Evolutionary conservation across 345 rosid genomes (phyloP), one percentile per base, ranked within the genome.

Genomic region (Populus euphratica): DNA sequence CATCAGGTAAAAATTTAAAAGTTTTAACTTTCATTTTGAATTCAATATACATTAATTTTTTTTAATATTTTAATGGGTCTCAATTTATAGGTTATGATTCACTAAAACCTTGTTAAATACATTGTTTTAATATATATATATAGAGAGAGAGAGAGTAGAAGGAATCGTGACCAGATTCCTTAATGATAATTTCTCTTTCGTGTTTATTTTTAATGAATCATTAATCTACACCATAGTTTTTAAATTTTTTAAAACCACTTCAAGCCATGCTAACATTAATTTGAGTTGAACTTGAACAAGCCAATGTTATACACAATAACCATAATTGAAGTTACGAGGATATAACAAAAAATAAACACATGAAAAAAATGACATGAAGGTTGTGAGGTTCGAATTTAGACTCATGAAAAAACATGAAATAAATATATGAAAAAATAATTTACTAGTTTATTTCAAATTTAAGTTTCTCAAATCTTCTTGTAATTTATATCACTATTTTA

Each of bases 301-400:
- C 17, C 25, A 50, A 38, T 17, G 4, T 33, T 33, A 33, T 50
- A 21, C 61, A 7, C 47, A 47, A 12, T 36, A 7, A n/a, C 49
- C 7, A 10, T 0, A 7, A 4, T 72, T 31, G 6, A 20, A 35
- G 18, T 23, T n/a, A 50, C 21, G 49, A 25, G 12, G 2, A 66
- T 3, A 38, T 6, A n/a, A 8, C 3, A 39, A 38, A 66, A 66
- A 6, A 12, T 12, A 31, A 29, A 67, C 50, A 23, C 14, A 50
- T 13, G 47, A 23, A 67, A 36, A 76, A 47, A 73, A 12, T 13
- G 65, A 75, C 50, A 66, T 50, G 65, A 49, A 65, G 65, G 49
- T 9, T 49, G 72, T 35, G 43, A 44, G 71, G 31, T 44, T 56
- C 17, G 1, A 16, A 47, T 33, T 20, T 33, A 18, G 31, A 11